Conservation (phyloP, 1,284 basidiomycete species). For the Boletus semigastroideus region DNA sequence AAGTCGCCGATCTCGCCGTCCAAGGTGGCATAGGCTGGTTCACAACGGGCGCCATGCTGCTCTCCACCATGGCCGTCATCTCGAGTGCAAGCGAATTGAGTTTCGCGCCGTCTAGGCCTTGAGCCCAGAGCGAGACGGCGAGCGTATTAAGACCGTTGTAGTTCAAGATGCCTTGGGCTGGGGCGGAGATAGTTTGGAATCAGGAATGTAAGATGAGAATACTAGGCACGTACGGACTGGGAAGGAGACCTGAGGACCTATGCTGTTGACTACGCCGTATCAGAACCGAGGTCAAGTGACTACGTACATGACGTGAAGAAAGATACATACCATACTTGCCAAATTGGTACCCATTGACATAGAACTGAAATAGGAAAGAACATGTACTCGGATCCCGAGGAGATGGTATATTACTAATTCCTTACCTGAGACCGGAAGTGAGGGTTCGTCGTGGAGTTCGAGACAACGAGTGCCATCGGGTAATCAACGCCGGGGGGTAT, state of each 20-base stretch:
- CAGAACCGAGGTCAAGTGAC: not conserved
- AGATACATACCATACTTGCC: conserved; percentile 26
- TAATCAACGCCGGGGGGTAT: conserved; percentile 48
- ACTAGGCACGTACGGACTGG: conserved; percentile 23
- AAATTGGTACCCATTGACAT: conserved; percentile 31
- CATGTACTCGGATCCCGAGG: not conserved
- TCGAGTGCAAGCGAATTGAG: conserved; percentile 40
- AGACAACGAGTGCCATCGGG: conserved; percentile 41
- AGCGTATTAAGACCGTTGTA: conserved; percentile 49
- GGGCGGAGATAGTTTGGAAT: not conserved
- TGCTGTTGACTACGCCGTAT: conserved; percentile 17
- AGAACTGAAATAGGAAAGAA: conserved; percentile 15
- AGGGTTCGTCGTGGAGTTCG: conserved; percentile 40
- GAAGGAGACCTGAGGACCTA: conserved; percentile 27
- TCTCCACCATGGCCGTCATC: conserved; percentile 41
- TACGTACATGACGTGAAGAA: not conserved
- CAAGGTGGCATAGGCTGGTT: conserved; percentile 42
- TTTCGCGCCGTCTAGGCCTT: conserved; percentile 38
- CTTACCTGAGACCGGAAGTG: conserved; percentile 39
- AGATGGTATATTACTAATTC: not conserved
- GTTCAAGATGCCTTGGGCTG: conserved; percentile 51
- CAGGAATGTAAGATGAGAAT: not conserved
- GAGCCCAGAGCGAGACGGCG: conserved; percentile 48
- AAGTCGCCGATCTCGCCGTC: conserved; percentile 31
- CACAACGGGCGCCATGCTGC: conserved; percentile 37